Percentiles rank a stretch among this genome's conserved stretches.
Evolutionary conservation across 345 rosid genomes (phyloP).

Genomic region (Salix dunnii): DNA sequence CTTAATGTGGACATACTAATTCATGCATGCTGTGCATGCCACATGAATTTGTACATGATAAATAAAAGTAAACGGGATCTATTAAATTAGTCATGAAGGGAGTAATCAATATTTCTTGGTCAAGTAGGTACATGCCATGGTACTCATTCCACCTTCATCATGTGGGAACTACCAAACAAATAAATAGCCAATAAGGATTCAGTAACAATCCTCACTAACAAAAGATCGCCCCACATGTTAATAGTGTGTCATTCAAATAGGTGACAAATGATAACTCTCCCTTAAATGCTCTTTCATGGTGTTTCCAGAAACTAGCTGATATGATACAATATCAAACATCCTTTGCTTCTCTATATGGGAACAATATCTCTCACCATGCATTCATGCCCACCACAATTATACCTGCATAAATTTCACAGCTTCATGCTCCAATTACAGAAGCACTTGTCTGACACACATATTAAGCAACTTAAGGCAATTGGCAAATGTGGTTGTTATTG

Average conservation of each 20-base stretch:
- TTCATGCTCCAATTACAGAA: background rate
- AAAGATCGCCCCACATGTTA: background rate
- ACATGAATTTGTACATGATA: background rate
- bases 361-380: background rate
- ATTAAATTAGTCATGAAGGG: background rate
- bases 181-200: background rate
- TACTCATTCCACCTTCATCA: background rate
- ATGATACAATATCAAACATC: too few relatives aligned
- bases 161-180: background rate
- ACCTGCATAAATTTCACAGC: background rate
- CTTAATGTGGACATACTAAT: background rate
- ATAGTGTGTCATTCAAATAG: background rate
- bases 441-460: background rate
- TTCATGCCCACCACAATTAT: background rate
- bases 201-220: background rate
- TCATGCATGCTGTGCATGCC: background rate
- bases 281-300: background rate
- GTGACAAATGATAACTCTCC: background rate
- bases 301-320: too few relatives aligned
- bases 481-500: background rate
- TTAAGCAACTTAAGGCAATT: background rate
- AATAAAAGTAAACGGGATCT: background rate
- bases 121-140: background rate
- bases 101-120: background rate
- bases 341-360: background rate